Evolutionary conservation across 2,329 filamentous ascomycete species (phyloP).

Genomic region (Sporothrix curviconia): DNA sequence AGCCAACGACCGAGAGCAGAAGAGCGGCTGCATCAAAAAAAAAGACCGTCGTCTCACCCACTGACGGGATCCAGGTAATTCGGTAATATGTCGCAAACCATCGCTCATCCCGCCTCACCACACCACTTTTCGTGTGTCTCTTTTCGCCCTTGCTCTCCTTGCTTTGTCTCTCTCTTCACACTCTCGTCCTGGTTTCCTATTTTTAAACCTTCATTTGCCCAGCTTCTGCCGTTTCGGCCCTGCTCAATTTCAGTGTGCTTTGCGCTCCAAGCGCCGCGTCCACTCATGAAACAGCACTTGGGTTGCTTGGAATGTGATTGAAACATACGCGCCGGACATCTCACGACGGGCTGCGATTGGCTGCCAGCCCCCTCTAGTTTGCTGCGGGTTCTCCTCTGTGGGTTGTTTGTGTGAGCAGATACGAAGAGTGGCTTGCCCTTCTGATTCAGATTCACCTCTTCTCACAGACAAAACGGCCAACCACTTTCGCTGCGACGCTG

Average conservation of each 20-base stretch:
- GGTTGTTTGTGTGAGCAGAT: neutral
- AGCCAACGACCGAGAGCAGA: neutral
- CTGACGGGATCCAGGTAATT: too few relatives aligned
- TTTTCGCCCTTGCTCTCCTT: too few relatives aligned
- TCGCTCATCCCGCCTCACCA: too few relatives aligned
- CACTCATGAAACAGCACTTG: slow-evolving; percentile 17
- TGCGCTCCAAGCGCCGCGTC: slow-evolving; percentile 9
- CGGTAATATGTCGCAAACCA: too few relatives aligned
- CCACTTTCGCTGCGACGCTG: neutral
- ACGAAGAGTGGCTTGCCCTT: neutral
- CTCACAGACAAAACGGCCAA: neutral
- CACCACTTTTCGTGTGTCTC: too few relatives aligned
- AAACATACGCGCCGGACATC: slow-evolving; percentile 21
- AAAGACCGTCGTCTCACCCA: neutral
- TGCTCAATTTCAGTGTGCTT: neutral
- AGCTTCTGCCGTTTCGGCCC: neutral
- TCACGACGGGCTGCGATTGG: slow-evolving; percentile 17
- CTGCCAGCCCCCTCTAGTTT: neutral
- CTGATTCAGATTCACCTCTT: neutral
- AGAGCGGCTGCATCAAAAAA: neutral
- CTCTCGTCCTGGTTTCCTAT: neutral
- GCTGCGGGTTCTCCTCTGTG: too few relatives aligned
- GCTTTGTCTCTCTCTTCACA: neutral
- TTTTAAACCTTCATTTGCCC: too few relatives aligned
- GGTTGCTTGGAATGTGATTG: slow-evolving; percentile 15